Percentiles rank a stretch among this genome's conserved stretches.
Conservation (phyloP, 2,329 filamentous ascomycete species). For the Thielaviopsis populi region DNA sequence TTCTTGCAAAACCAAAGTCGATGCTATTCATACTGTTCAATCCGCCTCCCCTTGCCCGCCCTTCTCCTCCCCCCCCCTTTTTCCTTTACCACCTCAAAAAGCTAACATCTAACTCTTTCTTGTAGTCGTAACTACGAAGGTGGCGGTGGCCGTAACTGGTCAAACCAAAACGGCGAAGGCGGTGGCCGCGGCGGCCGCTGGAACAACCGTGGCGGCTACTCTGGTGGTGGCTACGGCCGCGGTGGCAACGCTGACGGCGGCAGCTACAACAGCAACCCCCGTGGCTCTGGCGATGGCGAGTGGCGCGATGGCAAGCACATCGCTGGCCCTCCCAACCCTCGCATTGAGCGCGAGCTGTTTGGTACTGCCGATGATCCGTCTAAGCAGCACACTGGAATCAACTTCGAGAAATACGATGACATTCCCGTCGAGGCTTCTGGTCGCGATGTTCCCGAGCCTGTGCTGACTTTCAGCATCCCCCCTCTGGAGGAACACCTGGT, state of each 20-base stretch:
- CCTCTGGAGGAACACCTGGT: constrained; percentile 90
- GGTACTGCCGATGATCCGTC: constrained; percentile 78
- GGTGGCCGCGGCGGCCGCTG: constrained; percentile 24
- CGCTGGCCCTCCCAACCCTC: constrained; percentile 72
- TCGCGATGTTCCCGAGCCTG: constrained; percentile 80
- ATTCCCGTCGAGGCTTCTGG: constrained; percentile 97
- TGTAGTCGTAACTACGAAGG: constrained; percentile 9
- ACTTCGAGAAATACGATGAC: constrained; percentile 99
- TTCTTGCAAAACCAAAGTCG: background rate
- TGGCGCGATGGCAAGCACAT: constrained; percentile 97
- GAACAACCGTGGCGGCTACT: constrained; percentile 26
- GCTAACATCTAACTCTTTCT: background rate
- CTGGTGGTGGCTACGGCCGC: constrained; percentile 27
- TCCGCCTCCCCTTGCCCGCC: no score
- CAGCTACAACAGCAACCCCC: constrained; percentile 25
- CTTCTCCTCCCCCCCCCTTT: background rate
- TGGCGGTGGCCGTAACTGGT: constrained; percentile 6
- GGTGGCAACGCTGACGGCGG: constrained; percentile 26
- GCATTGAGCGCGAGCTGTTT: constrained; percentile 90
- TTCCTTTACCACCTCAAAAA: background rate
- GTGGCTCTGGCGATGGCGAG: constrained; percentile 84
- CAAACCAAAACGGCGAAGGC: constrained; percentile 33
- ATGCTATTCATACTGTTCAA: no score
- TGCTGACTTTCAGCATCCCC: constrained; percentile 81
- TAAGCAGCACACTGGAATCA: constrained; percentile 97